Evolutionary conservation across 169 alveolate genomes (phyloP), one percentile per base, ranked within the genome.

Genomic region (Eimeria brunetti): DNA sequence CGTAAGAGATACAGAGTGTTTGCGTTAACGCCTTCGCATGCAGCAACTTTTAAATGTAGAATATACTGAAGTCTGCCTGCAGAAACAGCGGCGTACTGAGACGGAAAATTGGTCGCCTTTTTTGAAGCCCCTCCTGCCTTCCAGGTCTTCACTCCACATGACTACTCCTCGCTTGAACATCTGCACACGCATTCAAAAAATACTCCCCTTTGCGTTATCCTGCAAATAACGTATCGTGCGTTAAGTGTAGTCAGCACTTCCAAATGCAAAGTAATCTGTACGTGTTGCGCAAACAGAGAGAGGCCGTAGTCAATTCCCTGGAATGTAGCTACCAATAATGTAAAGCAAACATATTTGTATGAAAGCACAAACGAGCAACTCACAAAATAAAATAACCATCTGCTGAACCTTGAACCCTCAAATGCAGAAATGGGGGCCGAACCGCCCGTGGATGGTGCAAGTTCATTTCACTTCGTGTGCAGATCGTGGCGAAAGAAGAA

Each of bases 101-200:
- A 71, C 91, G 33, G 41, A 8, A 58, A 84, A 84, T 11, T 60
- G 75, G 46, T 84, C 91, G 33, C 38, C 27, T 30, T 33, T 84
- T 16, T 41, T 84, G 91, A 58, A 84, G 60, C 91, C 78, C 76
- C 69, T 84, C 60, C 14, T 36, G 91, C 91, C 91, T 22, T n/a
- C 30, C 38, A 84, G 67, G 46, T 84, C 91, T 49, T 60, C 76
- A 24, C 62, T 84, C 91, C 91, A 84, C 91, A 84, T 84, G 51
- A 84, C 80, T 20, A 84, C 56, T 44, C 91, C 91, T 27, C 76
- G 60, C 67, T 84, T 84, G 78, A 84, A 84, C 91, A 84, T 33
- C 91, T 84, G 78, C 51, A 58, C 78, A 60, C 56, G 76, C 80
- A 75, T 44, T 75, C 85, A 75, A 75, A 20, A 18, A 22, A 75